Base-by-base conservation (phyloP, 176 grass and related monocot species). In the Themeda triandra region DNA sequence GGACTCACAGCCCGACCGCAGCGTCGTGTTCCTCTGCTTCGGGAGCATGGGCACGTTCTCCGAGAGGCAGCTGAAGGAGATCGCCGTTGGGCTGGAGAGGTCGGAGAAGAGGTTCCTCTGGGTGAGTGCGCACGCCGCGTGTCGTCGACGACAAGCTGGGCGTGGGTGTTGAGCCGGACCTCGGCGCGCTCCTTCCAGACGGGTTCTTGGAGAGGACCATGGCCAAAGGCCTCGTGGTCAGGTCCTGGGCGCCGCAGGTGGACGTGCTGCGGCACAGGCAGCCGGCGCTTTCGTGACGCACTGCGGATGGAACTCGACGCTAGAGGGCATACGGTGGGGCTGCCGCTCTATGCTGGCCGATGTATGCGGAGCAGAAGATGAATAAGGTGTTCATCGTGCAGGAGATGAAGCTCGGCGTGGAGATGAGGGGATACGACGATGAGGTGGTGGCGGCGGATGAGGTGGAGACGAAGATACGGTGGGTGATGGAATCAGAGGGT, bases 11-110 rank as follows among this genome's bases (percentile, higher is more conserved):
- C 87, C 82, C 0, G 39, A 80, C 37, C n/a, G 62, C 66, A 88
- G 70, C 63, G 86, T 88, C 4, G 79, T 88, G 54, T 88, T 88
- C 73, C 86, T 88, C 86, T 88, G 86, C 28, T 88, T 88, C 45
- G 86, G 86, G 27, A 78, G 86, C 79, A 63, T 42, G 63, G 74
- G 66, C 8, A 39, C 72, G 1, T 75, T 88, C 58, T 9, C 82
- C n/a, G 66, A 40, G 71, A 23, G 67, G 78, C 86, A 89, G 69
- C 44, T 46, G 13, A 46, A 14, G 44, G 44, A 46, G 44, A 15
- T 46, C 44, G 44, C 44, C 13, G 13, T 48, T 2, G 90, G 90
- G 7, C 62, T 92, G 18, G 90, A 92, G 49, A 81, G 35, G 36
- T 88, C 86, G 8, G 82, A 73, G 12, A 66, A 89, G 31, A 80